Evolutionary conservation across 2,329 filamentous ascomycete species (phyloP), one percentile per base, ranked within the genome.

Genomic region (Fusarium dimerum): DNA sequence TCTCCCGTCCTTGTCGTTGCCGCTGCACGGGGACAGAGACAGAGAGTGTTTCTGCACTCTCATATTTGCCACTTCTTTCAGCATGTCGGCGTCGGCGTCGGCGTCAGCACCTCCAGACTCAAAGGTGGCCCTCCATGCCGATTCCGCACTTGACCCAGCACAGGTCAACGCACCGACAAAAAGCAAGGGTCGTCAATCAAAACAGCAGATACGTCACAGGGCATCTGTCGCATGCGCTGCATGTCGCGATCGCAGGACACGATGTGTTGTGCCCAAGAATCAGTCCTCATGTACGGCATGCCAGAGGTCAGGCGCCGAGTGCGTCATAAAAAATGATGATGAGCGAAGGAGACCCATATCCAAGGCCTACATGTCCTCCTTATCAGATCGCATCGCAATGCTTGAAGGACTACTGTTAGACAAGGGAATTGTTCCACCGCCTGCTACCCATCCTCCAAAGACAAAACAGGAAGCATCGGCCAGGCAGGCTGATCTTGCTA

Each of bases 241-340:
- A 5, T 83, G 80, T 60, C 74, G 80, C 50, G 75, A 76, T 51
- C 65, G 73, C 39, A 68, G 71, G 51, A 71, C 72, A 48, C 67
- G 81, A 61, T 83, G 80, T 55, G 80, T 83, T 3, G 79, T 83
- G 10, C 78, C 77, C 41, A 72, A 77, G 40, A 79, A 79, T 12
- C 73, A 80, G 53, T 68, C 68, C 10, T 73, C 75, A 52, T 83
- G 80, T 64, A 76, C 73, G 17, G 79, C 82, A 54, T 83, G 80
- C 63, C 76, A 77, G 58, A 71, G 77, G 49, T 73, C 76, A 3
- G 78, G 77, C 15, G 73, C 76, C 11, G 71, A 77, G 43, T 83
- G 80, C 57, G 68, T 83, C 48, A 83, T 83, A 61, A 81, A 79
- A 60, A 80, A 83, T 57, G 80, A 83, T 54, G 80, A 83, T 63